Evolutionary conservation across 805 yeast species (phyloP).

Genomic region (Lachancea nothofagi): DNA sequence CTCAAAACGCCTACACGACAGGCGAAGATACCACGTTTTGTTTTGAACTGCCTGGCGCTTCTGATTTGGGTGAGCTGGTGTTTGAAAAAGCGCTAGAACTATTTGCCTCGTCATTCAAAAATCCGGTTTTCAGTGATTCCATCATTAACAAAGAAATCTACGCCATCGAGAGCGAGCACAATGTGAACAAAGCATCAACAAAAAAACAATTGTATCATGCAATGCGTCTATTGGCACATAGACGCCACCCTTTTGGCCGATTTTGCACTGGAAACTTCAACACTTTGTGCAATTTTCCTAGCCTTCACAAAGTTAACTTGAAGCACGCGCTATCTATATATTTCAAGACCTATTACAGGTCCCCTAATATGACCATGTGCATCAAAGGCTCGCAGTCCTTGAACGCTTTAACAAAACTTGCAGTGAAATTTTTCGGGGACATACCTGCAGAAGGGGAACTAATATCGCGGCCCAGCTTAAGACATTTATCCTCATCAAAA

Average conservation of each 20-base stretch:
- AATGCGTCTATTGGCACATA: slow-evolving; percentile 43
- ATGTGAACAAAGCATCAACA: slow-evolving; percentile 40
- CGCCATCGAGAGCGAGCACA: slow-evolving; percentile 65
- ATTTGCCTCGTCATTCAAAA: slow-evolving; percentile 47
- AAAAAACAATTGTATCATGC: slow-evolving; percentile 57
- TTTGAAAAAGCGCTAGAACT: slow-evolving; percentile 44
- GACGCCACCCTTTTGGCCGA: slow-evolving; percentile 48
- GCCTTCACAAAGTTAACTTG: slow-evolving; percentile 34
- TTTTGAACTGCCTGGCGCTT: slow-evolving; percentile 51
- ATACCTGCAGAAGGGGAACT: slow-evolving; percentile 16
- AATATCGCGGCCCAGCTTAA: neutral
- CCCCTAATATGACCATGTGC: slow-evolving; percentile 52
- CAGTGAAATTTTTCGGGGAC: slow-evolving; percentile 39
- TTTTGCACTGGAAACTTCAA: slow-evolving; percentile 60
- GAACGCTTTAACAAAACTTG: slow-evolving; percentile 49
- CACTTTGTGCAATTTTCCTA: slow-evolving; percentile 41
- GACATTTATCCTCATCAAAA: neutral
- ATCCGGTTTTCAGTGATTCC: slow-evolving; percentile 44
- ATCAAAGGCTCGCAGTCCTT: slow-evolving; percentile 63
- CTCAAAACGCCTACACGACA: slow-evolving; percentile 61
- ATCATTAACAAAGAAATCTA: slow-evolving; percentile 46
- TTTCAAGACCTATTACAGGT: slow-evolving; percentile 38
- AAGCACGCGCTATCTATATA: slow-evolving; percentile 36
- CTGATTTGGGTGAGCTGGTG: slow-evolving; percentile 31
- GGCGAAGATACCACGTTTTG: slow-evolving; percentile 61